Base-by-base conservation (phyloP, 2,329 filamentous ascomycete species). In the Chaetomiaceae sp. region DNA sequence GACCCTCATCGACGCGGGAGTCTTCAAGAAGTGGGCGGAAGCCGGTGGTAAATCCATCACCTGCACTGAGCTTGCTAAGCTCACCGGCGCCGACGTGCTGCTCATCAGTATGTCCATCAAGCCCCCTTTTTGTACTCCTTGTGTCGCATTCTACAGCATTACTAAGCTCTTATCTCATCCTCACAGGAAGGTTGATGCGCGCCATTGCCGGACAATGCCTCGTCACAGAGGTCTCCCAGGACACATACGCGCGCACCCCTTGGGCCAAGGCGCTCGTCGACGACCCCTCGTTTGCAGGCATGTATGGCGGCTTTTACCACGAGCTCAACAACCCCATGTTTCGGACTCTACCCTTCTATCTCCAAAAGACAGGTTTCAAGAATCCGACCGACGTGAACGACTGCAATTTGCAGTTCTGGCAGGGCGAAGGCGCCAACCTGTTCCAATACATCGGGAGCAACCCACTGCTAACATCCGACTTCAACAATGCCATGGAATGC, bases 401-500 rank as follows among this genome's bases (percentile, higher is more conserved):
- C 27, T 61, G 63, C 42, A 70, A 68, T 46, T 65, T 69, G 58
- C 69, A 71, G 51, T 65, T 64, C 47, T 58, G 64, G 53, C 62
- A 59, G 21, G 62, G 61, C 1, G 52, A 62, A 1, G 56, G 59
- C 8, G 54, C 60, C 30, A 67, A 60, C 11, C 55, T 70, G 34
- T 72, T 70, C 53, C 49, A 66, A 13, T 65, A 66, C 16, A 53
- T 71, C n/a, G 61, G 57, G 34, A 53, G 62, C 5, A 58, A 70
- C 23, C 62, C 65, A 3, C 44, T 49, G 4, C 62, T 67, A n/a
- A 63, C 62, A 0, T 52, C 60, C 4, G 61, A 67, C 37, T 71
- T 72, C 54, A 66, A 66, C 36, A 62, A 68, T 48, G 65, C 65
- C 2, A 72, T 72, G 69, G 64, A 69, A 50, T 69, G 68, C 49